Conservation (phyloP, 1,284 basidiomycete species). For the Retiboletus flavoniger region DNA sequence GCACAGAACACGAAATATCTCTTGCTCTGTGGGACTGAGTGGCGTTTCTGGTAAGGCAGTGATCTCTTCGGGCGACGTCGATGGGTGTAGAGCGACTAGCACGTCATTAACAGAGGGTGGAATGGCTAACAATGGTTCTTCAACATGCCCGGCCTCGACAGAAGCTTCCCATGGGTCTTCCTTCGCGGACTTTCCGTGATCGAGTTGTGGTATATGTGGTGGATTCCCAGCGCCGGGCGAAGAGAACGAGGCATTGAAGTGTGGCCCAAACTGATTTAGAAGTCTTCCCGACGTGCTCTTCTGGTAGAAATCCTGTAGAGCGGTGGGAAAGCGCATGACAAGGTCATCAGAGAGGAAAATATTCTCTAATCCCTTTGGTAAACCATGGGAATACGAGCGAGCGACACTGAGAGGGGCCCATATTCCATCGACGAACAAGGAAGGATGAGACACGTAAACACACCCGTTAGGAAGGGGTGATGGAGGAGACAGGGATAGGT, state of each 20-base stretch:
- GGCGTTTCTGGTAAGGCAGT: constrained; percentile 40
- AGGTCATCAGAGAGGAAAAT: constrained; percentile 60
- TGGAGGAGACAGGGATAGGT: constrained; percentile 37
- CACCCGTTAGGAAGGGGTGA: constrained; percentile 30
- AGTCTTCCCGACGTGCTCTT: constrained; percentile 43
- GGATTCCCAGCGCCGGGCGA: constrained; percentile 15
- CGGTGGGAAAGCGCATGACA: constrained; percentile 57
- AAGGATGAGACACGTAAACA: constrained; percentile 39
- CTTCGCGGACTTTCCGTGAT: constrained; percentile 4
- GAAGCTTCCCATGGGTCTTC: constrained; percentile 23
- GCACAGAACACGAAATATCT: constrained; percentile 64
- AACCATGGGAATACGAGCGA: constrained; percentile 38
- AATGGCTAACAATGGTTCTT: constrained; percentile 29
- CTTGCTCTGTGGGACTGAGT: constrained; percentile 66
- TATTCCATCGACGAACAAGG: constrained; percentile 51
- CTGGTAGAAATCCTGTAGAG: constrained; percentile 53
- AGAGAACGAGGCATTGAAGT: constrained; percentile 28
- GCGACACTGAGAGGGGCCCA: constrained; percentile 66
- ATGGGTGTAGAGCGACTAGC: constrained; percentile 28
- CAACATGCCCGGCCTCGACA: constrained; percentile 23
- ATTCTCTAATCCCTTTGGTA: constrained; percentile 39
- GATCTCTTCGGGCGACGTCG: constrained; percentile 13
- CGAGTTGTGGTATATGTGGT: constrained; percentile 9
- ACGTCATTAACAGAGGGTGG: constrained; percentile 33
- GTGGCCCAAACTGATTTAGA: constrained; percentile 53